Evolutionary conservation across 2,329 filamentous ascomycete species (phyloP).

Genomic region (Aureobasidium sp.): DNA sequence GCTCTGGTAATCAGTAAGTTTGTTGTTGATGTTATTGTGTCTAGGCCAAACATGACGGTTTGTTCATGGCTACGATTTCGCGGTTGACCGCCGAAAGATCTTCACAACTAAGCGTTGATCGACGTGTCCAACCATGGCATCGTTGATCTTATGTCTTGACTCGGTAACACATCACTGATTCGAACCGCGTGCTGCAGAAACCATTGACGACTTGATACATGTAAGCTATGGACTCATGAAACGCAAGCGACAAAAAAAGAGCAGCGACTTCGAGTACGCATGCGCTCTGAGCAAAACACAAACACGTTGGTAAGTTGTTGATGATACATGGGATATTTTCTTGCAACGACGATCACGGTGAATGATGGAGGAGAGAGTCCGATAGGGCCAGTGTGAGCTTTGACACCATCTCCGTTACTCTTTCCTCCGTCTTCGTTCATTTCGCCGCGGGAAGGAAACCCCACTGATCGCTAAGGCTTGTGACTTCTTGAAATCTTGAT

Average conservation of each 20-base stretch:
- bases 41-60: not conserved
- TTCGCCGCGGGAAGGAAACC: not conserved
- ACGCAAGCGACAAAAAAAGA: constrained; percentile 38
- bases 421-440: not conserved
- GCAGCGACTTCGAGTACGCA: constrained; percentile 38
- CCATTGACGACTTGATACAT: constrained; percentile 59
- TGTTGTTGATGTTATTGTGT: not conserved
- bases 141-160: constrained; percentile 7
- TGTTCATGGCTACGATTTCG: not conserved
- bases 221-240: constrained; percentile 60
- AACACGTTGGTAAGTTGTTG: constrained; percentile 50
- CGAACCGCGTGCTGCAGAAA: constrained; percentile 41
- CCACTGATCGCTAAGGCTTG: constrained; percentile 6
- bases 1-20: constrained; percentile 54
- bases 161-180: constrained; percentile 10
- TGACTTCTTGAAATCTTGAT: not conserved
- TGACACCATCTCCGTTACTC: not conserved
- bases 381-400: not conserved
- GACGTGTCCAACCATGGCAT: not conserved
- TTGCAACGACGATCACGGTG: constrained; percentile 8
- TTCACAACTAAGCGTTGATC: constrained; percentile 3
- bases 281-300: constrained; percentile 57
- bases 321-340: not conserved
- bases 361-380: not conserved
- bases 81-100: not conserved